phyloP scores from a whole-genome alignment of 2,329 filamentous ascomycete genomes.

The Apiospora hydei region DNA sequence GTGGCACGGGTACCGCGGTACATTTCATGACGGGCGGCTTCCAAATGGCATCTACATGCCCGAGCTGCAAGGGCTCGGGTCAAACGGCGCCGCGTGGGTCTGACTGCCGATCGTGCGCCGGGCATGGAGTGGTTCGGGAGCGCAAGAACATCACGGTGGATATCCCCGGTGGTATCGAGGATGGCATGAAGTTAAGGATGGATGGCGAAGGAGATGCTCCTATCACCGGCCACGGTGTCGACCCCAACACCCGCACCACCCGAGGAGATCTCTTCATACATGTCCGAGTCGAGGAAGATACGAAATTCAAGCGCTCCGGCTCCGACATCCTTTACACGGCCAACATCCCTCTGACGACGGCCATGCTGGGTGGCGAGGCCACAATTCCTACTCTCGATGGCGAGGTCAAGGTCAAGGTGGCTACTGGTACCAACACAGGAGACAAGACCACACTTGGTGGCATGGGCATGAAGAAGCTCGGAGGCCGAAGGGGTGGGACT shows the following conservation, averaged over 20 bases:
- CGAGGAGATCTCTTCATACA: slow-evolving; percentile 91
- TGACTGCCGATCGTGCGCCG: slow-evolving; percentile 81
- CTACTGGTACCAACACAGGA: slow-evolving; percentile 89
- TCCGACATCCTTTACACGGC: slow-evolving; percentile 94
- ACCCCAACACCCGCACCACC: slow-evolving; percentile 68
- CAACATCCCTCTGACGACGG: slow-evolving; percentile 89
- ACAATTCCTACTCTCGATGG: slow-evolving; percentile 89
- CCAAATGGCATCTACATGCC: slow-evolving; percentile 93
- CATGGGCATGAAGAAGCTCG: slow-evolving; percentile 92
- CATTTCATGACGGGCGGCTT: slow-evolving; percentile 93
- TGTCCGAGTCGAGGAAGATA: slow-evolving; percentile 86
- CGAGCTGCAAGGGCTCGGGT: slow-evolving; percentile 80
- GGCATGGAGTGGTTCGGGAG: slow-evolving; percentile 85
- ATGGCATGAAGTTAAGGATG: slow-evolving; percentile 90
- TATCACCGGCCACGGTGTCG: slow-evolving; percentile 72
- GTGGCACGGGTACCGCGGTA: slow-evolving; percentile 85
- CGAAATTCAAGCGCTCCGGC: slow-evolving; percentile 86
- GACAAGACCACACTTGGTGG: slow-evolving; percentile 89
- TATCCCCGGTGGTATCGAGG: slow-evolving; percentile 94
- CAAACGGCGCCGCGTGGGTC: slow-evolving; percentile 77
- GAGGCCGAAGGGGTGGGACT: slow-evolving; percentile 67
- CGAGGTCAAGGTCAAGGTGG: slow-evolving; percentile 87
- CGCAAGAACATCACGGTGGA: slow-evolving; percentile 85
- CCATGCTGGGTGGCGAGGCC: slow-evolving; percentile 89
- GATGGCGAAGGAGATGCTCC: slow-evolving; percentile 88